These are phyloP conservation scores for Cercospora sp. DNA, from an alignment of 2,329 filamentous ascomycete genomes.

Conservation along the genomic window DNA sequence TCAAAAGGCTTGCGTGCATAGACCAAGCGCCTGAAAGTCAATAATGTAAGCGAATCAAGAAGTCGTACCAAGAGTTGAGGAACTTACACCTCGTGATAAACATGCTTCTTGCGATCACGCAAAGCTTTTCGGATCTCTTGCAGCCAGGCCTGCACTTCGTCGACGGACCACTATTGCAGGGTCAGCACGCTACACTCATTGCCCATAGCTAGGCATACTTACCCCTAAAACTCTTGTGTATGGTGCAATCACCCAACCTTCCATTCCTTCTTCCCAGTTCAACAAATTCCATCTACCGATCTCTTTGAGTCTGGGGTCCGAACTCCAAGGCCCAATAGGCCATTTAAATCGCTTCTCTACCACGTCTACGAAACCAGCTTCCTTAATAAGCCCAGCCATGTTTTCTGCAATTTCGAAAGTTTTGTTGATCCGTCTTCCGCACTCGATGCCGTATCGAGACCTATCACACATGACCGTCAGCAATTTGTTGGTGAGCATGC, in stretches of 20 bases:
- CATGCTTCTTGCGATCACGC: constrained; percentile 41
- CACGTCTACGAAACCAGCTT: constrained; percentile 51
- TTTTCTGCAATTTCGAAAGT: constrained; percentile 36
- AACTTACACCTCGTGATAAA: constrained; percentile 44
- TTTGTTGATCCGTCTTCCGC: constrained; percentile 32
- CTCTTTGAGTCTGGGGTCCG: constrained; percentile 43
- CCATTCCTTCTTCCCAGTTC: constrained; percentile 46
- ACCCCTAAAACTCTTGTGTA: constrained; percentile 43
- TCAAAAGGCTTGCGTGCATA: constrained; percentile 27
- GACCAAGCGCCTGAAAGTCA: constrained; percentile 22
- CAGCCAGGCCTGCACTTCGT: constrained; percentile 41
- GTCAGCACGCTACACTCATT: background rate
- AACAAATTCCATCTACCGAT: constrained; percentile 42
- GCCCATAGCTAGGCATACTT: background rate
- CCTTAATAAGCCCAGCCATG: constrained; percentile 31
- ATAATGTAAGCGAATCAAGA: background rate
- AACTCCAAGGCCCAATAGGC: constrained; percentile 47
- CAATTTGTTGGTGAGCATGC: background rate
- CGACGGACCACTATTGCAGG: constrained; percentile 36
- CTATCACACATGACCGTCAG: background rate
- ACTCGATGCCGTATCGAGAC: constrained; percentile 27
- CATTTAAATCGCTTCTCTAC: constrained; percentile 45
- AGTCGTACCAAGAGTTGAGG: no score
- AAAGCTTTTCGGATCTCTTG: constrained; percentile 36
- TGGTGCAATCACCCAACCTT: constrained; percentile 45